Evolutionary conservation across 306 rosid genomes (phyloP), one percentile per base, ranked within the genome.

Genomic region (Echinosophora koreensis): DNA sequence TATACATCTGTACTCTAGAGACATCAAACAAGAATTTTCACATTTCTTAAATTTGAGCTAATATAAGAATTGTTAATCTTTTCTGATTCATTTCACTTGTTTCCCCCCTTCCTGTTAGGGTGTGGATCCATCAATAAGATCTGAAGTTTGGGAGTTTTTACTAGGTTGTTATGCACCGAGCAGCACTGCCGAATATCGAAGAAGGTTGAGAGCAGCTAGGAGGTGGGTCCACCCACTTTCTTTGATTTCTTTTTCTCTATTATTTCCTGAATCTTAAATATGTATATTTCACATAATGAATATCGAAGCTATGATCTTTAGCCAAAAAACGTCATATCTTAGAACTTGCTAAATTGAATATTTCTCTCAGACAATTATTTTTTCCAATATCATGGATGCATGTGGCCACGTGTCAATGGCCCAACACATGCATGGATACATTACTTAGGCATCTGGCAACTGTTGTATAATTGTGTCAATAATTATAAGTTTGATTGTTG

Each of bases 101-200:
- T 81, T 80, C 84, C 8, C 32, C 37, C 39, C 17, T 74, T 58
- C 42, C 38, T 85, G 71, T 65, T 82, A 94, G 98, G 98, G 98
- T 37, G 89, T 94, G 69, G 97, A 94, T 86, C 96, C 94, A 66
- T 94, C 94, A 14, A 94, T 94, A 71, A 88, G 97, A 80, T 85
- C 93, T 44, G 93, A 87, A 74, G 97, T 94, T 74, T 94, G 98
- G 98, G 98, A 94, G 88, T 90, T 91, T 87, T 85, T 94, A 80
- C 97, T 94, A 18, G 97, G 98, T 66, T 94, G 97, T 77, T 94
- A 91, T 87, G 85, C 91, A 11, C 84, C 85, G 63, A 87, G 89
- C 68, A 94, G 94, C 88, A 91, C 94, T 41, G 78, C 89, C 4
- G 94, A 90, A 68, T 80, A 87, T 41, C 94, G 97, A 44, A 72